Evolutionary conservation across 768 basidiomycete genomes (phyloP), one percentile per base, ranked within the genome.

Genomic region (Grammothele lineata): DNA sequence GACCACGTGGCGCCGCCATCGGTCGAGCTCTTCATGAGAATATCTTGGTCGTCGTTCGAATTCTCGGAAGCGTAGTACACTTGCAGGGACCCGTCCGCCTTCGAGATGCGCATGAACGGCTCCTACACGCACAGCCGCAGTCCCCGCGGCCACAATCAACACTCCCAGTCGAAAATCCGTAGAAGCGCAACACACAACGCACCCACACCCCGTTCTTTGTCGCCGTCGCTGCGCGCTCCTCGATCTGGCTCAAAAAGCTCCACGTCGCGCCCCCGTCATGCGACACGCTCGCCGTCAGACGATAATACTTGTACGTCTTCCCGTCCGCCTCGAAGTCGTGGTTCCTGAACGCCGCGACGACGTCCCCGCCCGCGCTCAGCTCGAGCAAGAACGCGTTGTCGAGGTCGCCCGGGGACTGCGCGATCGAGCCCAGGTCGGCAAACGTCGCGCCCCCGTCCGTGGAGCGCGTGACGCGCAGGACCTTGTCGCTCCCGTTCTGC

Each of bases 321-420:
- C 41, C n/a, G n/a, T n/a, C 26, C n/a, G 41, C 26, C 12, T 40
- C 24, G 17, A 42, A 17, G 32, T 42, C 41, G 41, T 42, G 32
- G 41, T 42, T 42, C 23, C 32, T n/a, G 32, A 18, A 42, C 41
- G 41, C 41, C 2, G 41, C 41, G 41, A 34, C 27, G 41, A 42
- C 19, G 41, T 30, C 19, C 27, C 41, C 41, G 27, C 25, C 25
- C 26, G 41, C 18, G 39, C 8, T 7, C 9, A 42, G 41, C 41
- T 42, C 22, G 10, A 42, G 41, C 26, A 42, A 30, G 41, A 18
- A 32, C 41, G 27, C 12, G 17, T 42, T 42, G 30, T 42, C 41
- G n/a, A 42, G 41, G 41, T 42, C 41, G 15, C 41, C 41, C 10
- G 26, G n/a, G n/a, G 22, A 14, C 9, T 5, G n/a, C 17, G 27